Base-by-base conservation (phyloP, 352 stramenopile genomes). In the Globisporangium radiosum region DNA sequence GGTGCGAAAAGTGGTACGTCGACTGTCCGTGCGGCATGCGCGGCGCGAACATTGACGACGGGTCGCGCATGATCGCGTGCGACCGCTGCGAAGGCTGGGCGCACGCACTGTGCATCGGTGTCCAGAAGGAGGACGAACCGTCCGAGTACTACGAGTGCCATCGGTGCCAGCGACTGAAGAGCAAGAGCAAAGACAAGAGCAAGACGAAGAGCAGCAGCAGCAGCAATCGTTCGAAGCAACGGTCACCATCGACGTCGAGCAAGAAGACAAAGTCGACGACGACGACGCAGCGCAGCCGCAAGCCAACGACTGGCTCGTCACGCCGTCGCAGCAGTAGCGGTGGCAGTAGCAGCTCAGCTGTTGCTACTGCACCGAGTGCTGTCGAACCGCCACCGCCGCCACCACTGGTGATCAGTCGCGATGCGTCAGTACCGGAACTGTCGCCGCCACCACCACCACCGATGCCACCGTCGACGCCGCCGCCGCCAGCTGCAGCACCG, bases 51-150 rank as follows among this genome's bases (percentile, higher is more conserved):
- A 80, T 76, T 48, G 78, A 88, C 58, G 78, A 88, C 47, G 78
- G 78, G 47, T 71, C 63, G 8, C 72, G 67, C 40, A 88, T 89
- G 79, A 80, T 89, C 47, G 71, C 84, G 59, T 89, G 79, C 43
- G 79, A 87, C 47, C 64, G 54, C 42, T 89, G 79, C 58, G 69
- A 81, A 47, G 85, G 71, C 6, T 94, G 85, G 85, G 76, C 90
- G 52, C 85, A 94, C 52, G 90, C 82, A 0, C 44, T 64, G 36
- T 94, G 85, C 52, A 78, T 74, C 4, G 70, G 72, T 0, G 78
- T 92, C n/a, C 66, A 68, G 2, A 75, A 87, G 50, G 70, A 62
- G 0, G 66, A 73, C 40, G 71, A 85, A 7, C 65, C 78, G 19
- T 71, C 80, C 8, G 66, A 81, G 19, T 43, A 75, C 47, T 94